Conservation (phyloP, 2,329 filamentous ascomycete species). For the Venturia pyrina region DNA sequence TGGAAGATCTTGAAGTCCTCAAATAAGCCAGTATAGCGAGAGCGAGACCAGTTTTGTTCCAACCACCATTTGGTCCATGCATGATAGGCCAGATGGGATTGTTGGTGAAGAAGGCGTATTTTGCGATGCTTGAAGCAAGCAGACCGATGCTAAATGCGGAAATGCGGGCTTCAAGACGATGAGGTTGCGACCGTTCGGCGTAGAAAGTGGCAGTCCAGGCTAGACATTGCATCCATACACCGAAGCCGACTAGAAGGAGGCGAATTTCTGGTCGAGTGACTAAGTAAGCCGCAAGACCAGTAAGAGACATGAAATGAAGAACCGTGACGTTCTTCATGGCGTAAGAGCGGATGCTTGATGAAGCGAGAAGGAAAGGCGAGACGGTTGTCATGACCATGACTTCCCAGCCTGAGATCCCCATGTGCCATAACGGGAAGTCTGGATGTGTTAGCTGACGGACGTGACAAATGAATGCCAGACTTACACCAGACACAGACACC, state of each 20-base stretch:
- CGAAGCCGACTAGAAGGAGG: conserved; percentile 72
- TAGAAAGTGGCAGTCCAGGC: conserved; percentile 77
- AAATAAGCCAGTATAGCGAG: conserved; percentile 68
- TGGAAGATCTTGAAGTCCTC: conserved; percentile 59
- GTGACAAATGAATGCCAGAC: conserved; percentile 26
- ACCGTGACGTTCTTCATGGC: conserved; percentile 59
- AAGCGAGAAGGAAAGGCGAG: conserved; percentile 68
- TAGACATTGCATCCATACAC: conserved; percentile 68
- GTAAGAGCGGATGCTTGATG: conserved; percentile 57
- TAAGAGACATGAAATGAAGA: conserved; percentile 67
- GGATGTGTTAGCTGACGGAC: conserved; percentile 13
- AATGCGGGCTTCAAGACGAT: conserved; percentile 70
- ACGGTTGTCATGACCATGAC: conserved; percentile 75
- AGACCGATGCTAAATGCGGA: conserved; percentile 74
- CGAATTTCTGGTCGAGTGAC: conserved; percentile 62
- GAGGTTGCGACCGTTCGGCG: conserved; percentile 63
- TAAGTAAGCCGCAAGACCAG: conserved; percentile 70
- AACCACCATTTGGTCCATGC: conserved; percentile 80
- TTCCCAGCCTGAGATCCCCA: conserved; percentile 97
- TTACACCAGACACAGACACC: conserved; percentile 89
- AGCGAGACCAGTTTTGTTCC: conserved; percentile 73
- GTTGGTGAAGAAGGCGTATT: conserved; percentile 89
- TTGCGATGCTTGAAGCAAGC: conserved; percentile 75
- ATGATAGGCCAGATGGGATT: conserved; percentile 96
- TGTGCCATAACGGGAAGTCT: conserved; percentile 97